These are phyloP conservation scores for Taxillus chinensis DNA, from an alignment of 164 flowering plant species.

Conservation along the genomic window DNA sequence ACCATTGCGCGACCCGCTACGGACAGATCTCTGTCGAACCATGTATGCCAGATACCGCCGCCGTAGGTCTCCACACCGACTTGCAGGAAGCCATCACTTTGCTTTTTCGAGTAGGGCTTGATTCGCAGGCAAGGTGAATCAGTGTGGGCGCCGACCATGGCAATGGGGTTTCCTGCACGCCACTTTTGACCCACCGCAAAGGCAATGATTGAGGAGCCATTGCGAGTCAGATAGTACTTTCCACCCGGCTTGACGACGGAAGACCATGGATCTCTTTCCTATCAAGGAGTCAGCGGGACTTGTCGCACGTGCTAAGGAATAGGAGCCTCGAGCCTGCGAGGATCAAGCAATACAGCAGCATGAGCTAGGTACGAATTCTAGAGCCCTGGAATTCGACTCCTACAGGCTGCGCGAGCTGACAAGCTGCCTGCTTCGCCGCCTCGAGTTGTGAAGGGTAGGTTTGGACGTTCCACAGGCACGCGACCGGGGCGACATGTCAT, in stretches of 20 bases:
- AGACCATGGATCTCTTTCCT: too few species aligned
- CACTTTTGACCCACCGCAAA: conserved; percentile 89
- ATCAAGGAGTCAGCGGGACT: too few species aligned
- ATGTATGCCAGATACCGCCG: conserved; percentile 93
- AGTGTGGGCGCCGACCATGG: conserved; percentile 93
- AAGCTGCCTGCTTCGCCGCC: too few species aligned
- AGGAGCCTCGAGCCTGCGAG: too few species aligned
- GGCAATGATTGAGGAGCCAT: conserved; percentile 89
- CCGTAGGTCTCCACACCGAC: conserved; percentile 95
- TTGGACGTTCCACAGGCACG: too few species aligned
- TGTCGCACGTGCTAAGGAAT: too few species aligned
- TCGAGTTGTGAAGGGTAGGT: too few species aligned
- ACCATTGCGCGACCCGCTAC: conserved; percentile 86
- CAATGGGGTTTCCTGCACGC: conserved; percentile 63
- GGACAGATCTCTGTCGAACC: conserved; percentile 92
- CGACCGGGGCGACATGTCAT: too few species aligned
- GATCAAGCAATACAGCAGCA: too few species aligned
- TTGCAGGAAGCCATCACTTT: conserved; percentile 72
- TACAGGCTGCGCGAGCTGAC: too few species aligned
- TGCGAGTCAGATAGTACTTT: conserved; percentile 82
- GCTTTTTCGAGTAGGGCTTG: conserved; percentile 78
- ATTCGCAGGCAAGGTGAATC: conserved; percentile 92
- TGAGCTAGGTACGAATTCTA: too few species aligned
- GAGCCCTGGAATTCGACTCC: too few species aligned
- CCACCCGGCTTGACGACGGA: conserved; percentile 91